Conservation (phyloP, 768 basidiomycete species). For the Tubosaeta brunneosetosa region DNA sequence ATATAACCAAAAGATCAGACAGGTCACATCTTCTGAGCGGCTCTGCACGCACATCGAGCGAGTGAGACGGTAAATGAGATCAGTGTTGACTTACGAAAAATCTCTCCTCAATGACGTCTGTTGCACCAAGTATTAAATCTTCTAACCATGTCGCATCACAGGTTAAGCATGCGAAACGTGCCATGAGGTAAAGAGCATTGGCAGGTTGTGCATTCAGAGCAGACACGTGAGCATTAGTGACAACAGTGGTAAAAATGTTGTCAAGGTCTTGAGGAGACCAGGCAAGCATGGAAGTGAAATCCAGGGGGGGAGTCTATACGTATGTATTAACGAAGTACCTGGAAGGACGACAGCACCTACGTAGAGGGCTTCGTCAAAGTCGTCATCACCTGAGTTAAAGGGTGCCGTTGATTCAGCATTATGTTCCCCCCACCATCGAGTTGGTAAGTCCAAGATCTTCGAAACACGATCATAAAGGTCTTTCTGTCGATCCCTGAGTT, state of each 20-base stretch:
- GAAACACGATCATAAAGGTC: conserved; percentile 57
- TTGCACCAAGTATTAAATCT: conserved; percentile 85
- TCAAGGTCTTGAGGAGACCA: conserved; percentile 81
- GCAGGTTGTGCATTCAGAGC: conserved; percentile 82
- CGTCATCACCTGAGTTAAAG: conserved; percentile 48
- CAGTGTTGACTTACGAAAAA: conserved; percentile 68
- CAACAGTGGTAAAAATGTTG: conserved; percentile 74
- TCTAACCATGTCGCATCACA: conserved; percentile 91
- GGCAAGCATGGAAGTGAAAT: conserved; percentile 88
- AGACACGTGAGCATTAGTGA: conserved; percentile 68
- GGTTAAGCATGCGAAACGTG: conserved; percentile 88
- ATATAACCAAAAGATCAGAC: conserved; percentile 91
- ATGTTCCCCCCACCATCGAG: conserved; percentile 64
- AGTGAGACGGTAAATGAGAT: conserved; percentile 2
- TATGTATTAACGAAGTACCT: conserved; percentile 6
- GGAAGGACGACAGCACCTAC: conserved; percentile 30
- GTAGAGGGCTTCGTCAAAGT: conserved; percentile 45
- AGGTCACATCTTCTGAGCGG: conserved; percentile 79
- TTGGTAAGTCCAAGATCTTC: conserved; percentile 49
- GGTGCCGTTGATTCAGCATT: conserved; percentile 41
- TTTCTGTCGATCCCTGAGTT: conserved; percentile 49
- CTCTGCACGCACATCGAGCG: conserved; percentile 43
- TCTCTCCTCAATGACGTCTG: conserved; percentile 87
- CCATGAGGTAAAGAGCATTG: conserved; percentile 84
- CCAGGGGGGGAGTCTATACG: conserved; percentile 62